phyloP scores from a whole-genome alignment of 768 basidiomycete genomes.

The Tylopilus subfusipes region DNA sequence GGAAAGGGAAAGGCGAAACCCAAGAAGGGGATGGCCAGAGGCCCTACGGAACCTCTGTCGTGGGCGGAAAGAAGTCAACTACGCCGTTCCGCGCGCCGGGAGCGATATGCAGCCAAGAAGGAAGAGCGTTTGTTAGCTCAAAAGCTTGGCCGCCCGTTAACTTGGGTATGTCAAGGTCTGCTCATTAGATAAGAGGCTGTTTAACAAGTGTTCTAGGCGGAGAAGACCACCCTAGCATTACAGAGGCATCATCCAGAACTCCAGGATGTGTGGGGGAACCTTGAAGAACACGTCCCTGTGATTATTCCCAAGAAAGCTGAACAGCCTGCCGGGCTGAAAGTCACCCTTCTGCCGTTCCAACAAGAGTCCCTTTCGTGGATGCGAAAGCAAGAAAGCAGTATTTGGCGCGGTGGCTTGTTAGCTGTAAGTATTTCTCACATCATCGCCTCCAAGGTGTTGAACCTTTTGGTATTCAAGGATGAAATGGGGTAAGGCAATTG shows the following conservation, averaged over 20 bases:
- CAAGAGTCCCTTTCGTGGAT: constrained; percentile 95
- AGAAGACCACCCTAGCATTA: constrained; percentile 62
- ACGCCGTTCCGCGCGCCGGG: constrained; percentile 19
- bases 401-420: constrained; percentile 90
- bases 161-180: constrained; percentile 47
- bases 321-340: constrained; percentile 81
- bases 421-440: constrained; percentile 52
- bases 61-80: constrained; percentile 9
- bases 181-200: constrained; percentile 3
- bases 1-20: constrained; percentile 30
- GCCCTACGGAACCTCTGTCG: not conserved
- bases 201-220: constrained; percentile 50
- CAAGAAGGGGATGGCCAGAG: constrained; percentile 12
- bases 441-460: constrained; percentile 6
- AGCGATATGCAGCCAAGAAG: constrained; percentile 32
- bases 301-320: constrained; percentile 64
- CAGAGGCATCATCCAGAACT: constrained; percentile 77
- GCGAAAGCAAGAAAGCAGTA: constrained; percentile 83
- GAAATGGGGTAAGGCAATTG: constrained; percentile 75
- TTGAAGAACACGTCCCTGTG: constrained; percentile 59
- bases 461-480: constrained; percentile 44
- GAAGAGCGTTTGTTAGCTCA: constrained; percentile 50
- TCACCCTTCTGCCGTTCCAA: constrained; percentile 90
- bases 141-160: constrained; percentile 71
- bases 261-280: constrained; percentile 81